Evolutionary conservation across 495 filamentous ascomycete genomes (phyloP).

Genomic region (Penicillium malachiteum): DNA sequence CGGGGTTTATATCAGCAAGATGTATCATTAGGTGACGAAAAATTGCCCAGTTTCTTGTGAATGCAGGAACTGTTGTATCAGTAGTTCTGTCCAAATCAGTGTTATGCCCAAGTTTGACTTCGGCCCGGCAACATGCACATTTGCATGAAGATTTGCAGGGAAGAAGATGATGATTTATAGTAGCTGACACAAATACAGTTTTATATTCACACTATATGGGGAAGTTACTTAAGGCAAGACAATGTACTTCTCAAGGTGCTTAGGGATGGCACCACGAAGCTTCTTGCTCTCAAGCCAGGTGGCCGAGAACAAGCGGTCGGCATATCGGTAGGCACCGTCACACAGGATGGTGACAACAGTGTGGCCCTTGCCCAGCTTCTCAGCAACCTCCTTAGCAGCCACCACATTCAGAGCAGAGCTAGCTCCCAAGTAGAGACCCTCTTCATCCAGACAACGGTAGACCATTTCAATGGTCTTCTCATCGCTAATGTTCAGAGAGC

Average conservation of each 20-base stretch:
- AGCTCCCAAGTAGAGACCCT: constrained; percentile 93
- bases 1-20: too few relatives aligned
- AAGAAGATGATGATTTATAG: too few relatives aligned
- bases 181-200: constrained; percentile 2
- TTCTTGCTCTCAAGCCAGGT: constrained; percentile 88
- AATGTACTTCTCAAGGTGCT: constrained; percentile 86
- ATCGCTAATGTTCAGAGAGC: constrained; percentile 81
- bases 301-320: constrained; percentile 84
- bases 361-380: constrained; percentile 83
- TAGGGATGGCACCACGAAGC: constrained; percentile 76
- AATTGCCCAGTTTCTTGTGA: too few relatives aligned
- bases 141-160: too few relatives aligned
- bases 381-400: constrained; percentile 89
- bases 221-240: constrained; percentile 64
- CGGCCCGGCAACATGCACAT: too few relatives aligned
- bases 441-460: constrained; percentile 94
- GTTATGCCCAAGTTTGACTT: too few relatives aligned
- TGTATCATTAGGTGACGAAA: too few relatives aligned
- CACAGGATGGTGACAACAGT: constrained; percentile 92
- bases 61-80: too few relatives aligned
- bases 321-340: constrained; percentile 95
- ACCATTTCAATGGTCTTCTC: constrained; percentile 98
- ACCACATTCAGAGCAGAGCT: constrained; percentile 92
- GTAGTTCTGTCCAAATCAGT: too few relatives aligned
- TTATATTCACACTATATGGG: constrained; percentile 19